These are phyloP conservation scores for Pichia insulana DNA, from an alignment of 805 yeast species.

Conservation along the genomic window DNA sequence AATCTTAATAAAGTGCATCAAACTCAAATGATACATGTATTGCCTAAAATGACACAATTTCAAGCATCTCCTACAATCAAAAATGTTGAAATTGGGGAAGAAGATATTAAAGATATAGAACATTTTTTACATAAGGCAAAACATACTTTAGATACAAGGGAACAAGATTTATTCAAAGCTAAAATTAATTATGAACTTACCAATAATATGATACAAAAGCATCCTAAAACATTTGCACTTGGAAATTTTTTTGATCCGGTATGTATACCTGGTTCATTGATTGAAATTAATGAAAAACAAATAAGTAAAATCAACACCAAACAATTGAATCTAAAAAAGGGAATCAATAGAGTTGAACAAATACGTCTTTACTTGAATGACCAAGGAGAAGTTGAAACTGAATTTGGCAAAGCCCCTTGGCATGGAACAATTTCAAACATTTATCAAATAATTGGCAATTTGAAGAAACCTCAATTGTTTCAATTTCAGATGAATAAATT, in stretches of 20 bases:
- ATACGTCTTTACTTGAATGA: constrained; percentile 6
- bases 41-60: constrained; percentile 22
- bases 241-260: constrained; percentile 41
- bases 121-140: constrained; percentile 37
- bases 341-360: neutral
- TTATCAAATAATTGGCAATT: neutral
- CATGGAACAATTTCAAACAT: neutral
- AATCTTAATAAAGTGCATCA: constrained; percentile 19
- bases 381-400: neutral
- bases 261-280: constrained; percentile 25
- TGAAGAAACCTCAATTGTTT: neutral
- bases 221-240: constrained; percentile 33
- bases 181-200: constrained; percentile 47
- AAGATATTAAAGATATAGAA: constrained; percentile 26
- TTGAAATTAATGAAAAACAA: constrained; percentile 14
- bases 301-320: neutral
- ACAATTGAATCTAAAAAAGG: neutral
- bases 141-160: constrained; percentile 29
- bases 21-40: constrained; percentile 8
- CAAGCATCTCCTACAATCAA: constrained; percentile 15
- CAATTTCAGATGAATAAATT: neutral
- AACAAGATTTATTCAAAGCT: constrained; percentile 39
- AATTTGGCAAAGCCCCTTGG: constrained; percentile 1
- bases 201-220: constrained; percentile 23
- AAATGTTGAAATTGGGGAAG: constrained; percentile 2